Evolutionary conservation across 2,329 filamentous ascomycete species (phyloP).

Genomic region (Fusarium veterinarium): DNA sequence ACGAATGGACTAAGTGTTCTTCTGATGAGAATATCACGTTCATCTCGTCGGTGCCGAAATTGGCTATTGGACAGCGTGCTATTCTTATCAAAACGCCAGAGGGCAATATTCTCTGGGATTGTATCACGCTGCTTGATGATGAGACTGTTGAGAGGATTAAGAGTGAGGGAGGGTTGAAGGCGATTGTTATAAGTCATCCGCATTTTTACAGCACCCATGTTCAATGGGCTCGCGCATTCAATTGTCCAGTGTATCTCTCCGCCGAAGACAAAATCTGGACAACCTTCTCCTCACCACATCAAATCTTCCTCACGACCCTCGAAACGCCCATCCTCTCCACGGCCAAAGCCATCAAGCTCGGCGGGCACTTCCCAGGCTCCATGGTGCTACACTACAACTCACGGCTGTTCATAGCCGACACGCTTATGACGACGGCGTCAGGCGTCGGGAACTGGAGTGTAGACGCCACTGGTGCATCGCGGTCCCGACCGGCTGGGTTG

Average conservation of each 20-base stretch:
- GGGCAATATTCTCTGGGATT: constrained; percentile 86
- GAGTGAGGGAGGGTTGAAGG: constrained; percentile 71
- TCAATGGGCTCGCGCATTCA: constrained; percentile 77
- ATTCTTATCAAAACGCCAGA: constrained; percentile 72
- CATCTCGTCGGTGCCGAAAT: constrained; percentile 64
- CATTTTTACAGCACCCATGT: constrained; percentile 85
- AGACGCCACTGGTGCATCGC: constrained; percentile 52
- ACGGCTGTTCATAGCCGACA: constrained; percentile 80
- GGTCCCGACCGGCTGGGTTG: constrained; percentile 55
- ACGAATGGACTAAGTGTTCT: constrained; percentile 62
- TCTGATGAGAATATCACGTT: constrained; percentile 58
- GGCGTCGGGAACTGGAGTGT: constrained; percentile 59
- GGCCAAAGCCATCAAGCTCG: constrained; percentile 74
- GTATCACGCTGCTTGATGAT: constrained; percentile 75
- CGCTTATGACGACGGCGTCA: constrained; percentile 76
- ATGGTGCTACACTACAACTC: constrained; percentile 71
- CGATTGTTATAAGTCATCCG: constrained; percentile 82
- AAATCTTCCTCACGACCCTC: constrained; percentile 59
- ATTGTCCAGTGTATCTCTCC: constrained; percentile 76
- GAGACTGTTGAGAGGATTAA: constrained; percentile 70
- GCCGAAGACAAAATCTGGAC: constrained; percentile 75
- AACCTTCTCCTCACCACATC: constrained; percentile 56
- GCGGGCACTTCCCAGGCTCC: constrained; percentile 84
- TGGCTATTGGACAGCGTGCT: constrained; percentile 81
- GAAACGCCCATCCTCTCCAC: constrained; percentile 53